Percentiles rank a stretch among this genome's conserved stretches.
phyloP scores from a whole-genome alignment of 768 basidiomycete genomes.

The Boletales sp. region DNA sequence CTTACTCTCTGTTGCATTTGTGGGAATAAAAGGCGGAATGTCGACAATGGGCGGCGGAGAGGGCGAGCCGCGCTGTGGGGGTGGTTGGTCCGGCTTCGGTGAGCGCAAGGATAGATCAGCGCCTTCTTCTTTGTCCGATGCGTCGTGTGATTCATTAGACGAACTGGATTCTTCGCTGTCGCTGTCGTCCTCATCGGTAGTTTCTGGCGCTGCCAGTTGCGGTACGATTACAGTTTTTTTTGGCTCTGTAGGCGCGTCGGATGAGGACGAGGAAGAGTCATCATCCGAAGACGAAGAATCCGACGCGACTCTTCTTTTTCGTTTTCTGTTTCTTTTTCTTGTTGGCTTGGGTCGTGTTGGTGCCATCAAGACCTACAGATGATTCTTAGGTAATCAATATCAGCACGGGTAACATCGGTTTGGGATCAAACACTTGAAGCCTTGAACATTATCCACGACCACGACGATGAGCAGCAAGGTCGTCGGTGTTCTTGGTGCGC shows the following conservation, averaged over 20 bases:
- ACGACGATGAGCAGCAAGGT: conserved; percentile 23
- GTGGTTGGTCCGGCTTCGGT: background rate
- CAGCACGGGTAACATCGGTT: background rate
- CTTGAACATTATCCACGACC: background rate
- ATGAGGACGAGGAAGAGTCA: conserved; percentile 19
- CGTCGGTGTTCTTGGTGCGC: conserved; percentile 29
- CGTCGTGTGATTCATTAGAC: conserved; percentile 12
- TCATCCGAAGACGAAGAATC: conserved; percentile 42
- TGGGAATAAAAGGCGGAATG: conserved; percentile 59
- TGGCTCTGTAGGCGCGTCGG: background rate
- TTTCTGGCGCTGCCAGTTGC: background rate
- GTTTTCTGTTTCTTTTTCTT: conserved; percentile 50
- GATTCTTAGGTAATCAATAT: background rate
- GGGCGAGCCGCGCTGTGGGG: conserved; percentile 20
- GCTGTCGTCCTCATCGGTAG: conserved; percentile 1
- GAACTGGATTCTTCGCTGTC: conserved; percentile 18
- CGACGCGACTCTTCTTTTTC: conserved; percentile 49
- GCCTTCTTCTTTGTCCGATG: conserved; percentile 4
- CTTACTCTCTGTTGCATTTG: conserved; percentile 41
- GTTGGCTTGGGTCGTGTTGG: conserved; percentile 17
- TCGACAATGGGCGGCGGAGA: conserved; percentile 19
- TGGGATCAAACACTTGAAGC: background rate
- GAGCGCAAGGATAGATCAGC: background rate
- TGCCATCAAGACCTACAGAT: too few relatives aligned
- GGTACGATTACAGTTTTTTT: conserved; percentile 1